Evolutionary conservation across 768 basidiomycete genomes (phyloP).

Genomic region (Glaciozyma antarctica): DNA sequence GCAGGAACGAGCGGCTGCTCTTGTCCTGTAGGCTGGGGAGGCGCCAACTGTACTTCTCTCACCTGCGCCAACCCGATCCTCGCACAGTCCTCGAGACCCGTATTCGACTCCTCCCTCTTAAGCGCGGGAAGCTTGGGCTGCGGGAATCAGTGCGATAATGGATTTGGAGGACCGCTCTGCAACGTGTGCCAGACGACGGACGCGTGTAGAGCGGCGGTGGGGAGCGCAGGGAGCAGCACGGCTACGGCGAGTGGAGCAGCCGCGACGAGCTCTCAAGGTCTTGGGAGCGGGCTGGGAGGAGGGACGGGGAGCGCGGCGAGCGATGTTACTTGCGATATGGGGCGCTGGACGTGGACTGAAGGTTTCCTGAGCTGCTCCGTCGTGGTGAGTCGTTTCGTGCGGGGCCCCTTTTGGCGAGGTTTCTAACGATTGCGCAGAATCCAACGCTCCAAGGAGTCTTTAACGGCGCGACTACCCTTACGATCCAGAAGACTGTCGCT

Average conservation of each 20-base stretch:
- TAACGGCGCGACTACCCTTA: constrained; percentile 61
- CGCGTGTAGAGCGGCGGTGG: constrained; percentile 58
- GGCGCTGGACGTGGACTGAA: constrained; percentile 62
- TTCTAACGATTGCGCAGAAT: constrained; percentile 48
- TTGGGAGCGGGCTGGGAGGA: constrained; percentile 1
- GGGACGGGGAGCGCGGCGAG: constrained; percentile 48
- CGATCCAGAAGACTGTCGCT: constrained; percentile 67
- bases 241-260: background rate
- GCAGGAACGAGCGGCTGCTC: constrained; percentile 51
- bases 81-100: constrained; percentile 49
- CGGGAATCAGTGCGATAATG: constrained; percentile 45
- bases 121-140: constrained; percentile 15
- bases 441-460: constrained; percentile 70
- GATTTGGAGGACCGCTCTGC: constrained; percentile 60
- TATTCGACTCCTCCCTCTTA: constrained; percentile 32
- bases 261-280: background rate
- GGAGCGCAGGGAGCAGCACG: constrained; percentile 22
- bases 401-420: background rate
- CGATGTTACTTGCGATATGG: constrained; percentile 56
- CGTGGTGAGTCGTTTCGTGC: constrained; percentile 48
- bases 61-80: constrained; percentile 68
- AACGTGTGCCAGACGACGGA: constrained; percentile 58
- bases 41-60: constrained; percentile 56
- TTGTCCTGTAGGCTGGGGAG: constrained; percentile 77
- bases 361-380: constrained; percentile 79